Conservation (phyloP, 331 rosid species). For the Quercus phellos region DNA sequence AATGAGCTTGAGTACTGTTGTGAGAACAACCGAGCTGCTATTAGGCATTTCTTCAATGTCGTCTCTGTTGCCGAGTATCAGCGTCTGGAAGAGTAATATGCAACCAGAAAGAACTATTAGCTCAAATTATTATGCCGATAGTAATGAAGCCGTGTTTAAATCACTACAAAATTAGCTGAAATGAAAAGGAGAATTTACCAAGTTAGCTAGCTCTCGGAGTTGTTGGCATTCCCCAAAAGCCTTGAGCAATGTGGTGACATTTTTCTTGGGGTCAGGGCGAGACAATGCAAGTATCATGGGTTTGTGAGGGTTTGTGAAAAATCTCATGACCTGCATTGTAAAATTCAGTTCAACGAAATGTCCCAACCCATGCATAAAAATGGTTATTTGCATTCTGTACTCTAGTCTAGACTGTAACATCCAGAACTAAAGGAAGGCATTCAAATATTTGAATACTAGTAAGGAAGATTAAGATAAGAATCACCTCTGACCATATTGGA, state of each 20-base stretch:
- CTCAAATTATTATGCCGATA: not conserved
- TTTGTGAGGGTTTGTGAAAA: slow-evolving; percentile 60
- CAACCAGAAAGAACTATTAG: not conserved
- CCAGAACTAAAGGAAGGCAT: too few relatives aligned
- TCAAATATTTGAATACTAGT: not conserved
- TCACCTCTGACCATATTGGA: slow-evolving; percentile 54
- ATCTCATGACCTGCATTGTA: slow-evolving; percentile 42
- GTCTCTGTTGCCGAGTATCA: slow-evolving; percentile 57
- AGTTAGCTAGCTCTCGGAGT: slow-evolving; percentile 52
- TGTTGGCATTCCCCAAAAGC: slow-evolving; percentile 53
- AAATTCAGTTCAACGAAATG: not conserved
- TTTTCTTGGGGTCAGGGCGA: slow-evolving; percentile 68
- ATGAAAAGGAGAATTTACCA: slow-evolving; percentile 20
- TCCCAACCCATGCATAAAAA: not conserved
- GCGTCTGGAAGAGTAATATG: slow-evolving; percentile 28
- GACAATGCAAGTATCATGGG: slow-evolving; percentile 58
- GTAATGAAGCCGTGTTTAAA: not conserved
- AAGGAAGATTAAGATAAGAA: not conserved
- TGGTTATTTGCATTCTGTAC: too few relatives aligned
- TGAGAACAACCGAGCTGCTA: slow-evolving; percentile 43
- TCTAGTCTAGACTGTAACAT: too few relatives aligned
- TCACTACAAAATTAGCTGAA: not conserved
- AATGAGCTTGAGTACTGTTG: slow-evolving; percentile 44
- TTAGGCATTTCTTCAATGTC: slow-evolving; percentile 51
- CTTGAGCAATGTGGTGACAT: slow-evolving; percentile 54